Conservation (phyloP, 169 alveolate genomes). For the Plasmodium billcollinsi region DNA sequence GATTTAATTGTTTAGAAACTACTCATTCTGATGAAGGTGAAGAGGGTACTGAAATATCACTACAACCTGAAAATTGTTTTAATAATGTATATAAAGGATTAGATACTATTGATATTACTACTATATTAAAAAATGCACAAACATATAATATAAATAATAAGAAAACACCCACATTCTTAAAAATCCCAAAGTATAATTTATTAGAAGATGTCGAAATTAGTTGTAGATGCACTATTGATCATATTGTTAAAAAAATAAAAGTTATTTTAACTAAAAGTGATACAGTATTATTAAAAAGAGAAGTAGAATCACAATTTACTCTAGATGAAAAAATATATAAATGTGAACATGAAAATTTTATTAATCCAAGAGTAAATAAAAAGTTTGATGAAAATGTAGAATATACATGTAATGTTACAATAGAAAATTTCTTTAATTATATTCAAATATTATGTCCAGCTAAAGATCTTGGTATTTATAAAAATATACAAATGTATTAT, state of each 20-base stretch:
- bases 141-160: conserved; percentile 2
- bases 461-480: conserved; percentile 16
- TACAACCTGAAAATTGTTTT: conserved; percentile 44
- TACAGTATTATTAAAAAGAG: neutral
- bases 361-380: conserved; percentile 24
- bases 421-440: conserved; percentile 3
- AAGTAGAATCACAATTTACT: conserved; percentile 4
- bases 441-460: conserved; percentile 41
- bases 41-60: neutral
- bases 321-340: conserved; percentile 3
- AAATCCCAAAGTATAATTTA: conserved; percentile 10
- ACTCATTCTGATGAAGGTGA: neutral
- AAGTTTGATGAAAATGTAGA: neutral
- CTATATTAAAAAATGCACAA: conserved; percentile 2
- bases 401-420: conserved; percentile 27
- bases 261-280: neutral
- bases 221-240: conserved; percentile 18
- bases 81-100: neutral
- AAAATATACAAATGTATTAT: conserved; percentile 9
- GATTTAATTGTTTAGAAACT: conserved; percentile 46
- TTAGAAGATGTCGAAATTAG: neutral
- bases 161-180: conserved; percentile 10
- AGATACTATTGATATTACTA: neutral
- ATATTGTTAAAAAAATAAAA: neutral
- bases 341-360: conserved; percentile 15